phyloP scores from a whole-genome alignment of 2,329 filamentous ascomycete species.

The Emergomyces orientalis region DNA sequence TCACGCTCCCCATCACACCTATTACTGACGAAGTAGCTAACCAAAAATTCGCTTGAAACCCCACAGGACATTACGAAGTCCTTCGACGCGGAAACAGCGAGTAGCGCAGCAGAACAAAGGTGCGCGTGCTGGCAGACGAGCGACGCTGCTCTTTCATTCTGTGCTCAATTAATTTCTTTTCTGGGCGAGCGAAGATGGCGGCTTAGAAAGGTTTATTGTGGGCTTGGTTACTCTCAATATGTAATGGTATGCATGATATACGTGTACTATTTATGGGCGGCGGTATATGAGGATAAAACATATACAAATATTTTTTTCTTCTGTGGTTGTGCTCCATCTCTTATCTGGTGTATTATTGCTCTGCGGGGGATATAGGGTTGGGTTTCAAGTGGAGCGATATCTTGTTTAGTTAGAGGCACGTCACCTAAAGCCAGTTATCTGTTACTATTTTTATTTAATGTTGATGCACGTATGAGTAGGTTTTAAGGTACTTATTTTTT shows the following conservation, averaged over 20 bases:
- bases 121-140: neutral
- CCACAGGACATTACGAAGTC: conserved; percentile 4
- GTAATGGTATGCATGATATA: neutral
- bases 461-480: neutral
- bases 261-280: neutral
- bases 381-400: neutral
- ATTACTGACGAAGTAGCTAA: neutral
- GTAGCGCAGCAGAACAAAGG: neutral
- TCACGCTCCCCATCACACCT: neutral
- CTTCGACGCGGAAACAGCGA: neutral
- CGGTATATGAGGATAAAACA: neutral
- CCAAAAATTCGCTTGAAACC: neutral
- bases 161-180: neutral
- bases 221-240: neutral
- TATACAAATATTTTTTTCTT: neutral
- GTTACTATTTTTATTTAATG: neutral
- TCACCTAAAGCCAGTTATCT: neutral
- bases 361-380: neutral
- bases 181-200: neutral
- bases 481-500: too few species aligned
- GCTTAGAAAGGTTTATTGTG: neutral
- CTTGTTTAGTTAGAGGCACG: neutral
- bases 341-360: neutral
- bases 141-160: neutral
- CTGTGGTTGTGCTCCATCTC: neutral